Percentiles rank a stretch among this genome's conserved stretches.
These are phyloP conservation scores for Vitis hybrid DNA, from an alignment of 177 flowering plant species.

Conservation along the genomic window DNA sequence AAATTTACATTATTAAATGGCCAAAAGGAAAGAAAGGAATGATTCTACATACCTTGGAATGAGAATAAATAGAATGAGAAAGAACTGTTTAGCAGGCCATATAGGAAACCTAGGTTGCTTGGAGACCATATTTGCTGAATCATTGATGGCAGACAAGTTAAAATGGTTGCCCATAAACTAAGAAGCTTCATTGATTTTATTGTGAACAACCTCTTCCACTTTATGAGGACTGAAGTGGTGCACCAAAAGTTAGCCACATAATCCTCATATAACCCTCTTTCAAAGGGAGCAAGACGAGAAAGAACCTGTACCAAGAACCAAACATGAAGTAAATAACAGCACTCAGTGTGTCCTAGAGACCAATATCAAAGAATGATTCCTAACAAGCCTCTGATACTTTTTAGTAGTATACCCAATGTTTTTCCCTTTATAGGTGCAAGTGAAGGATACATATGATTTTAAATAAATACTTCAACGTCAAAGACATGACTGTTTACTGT, in stretches of 20 bases:
- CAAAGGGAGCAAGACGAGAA: conserved; percentile 91
- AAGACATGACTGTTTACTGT: no score
- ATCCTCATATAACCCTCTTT: conserved; percentile 93
- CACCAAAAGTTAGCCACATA: conserved; percentile 99
- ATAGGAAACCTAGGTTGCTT: conserved; percentile 71
- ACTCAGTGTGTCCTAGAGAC: no score
- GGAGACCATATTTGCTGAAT: conserved; percentile 73
- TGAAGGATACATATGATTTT: no score
- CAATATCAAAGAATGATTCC: neutral
- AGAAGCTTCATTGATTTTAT: conserved; percentile 53
- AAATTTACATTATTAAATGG: neutral
- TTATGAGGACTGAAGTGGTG: conserved; percentile 67
- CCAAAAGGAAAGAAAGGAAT: neutral
- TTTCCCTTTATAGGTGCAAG: no score
- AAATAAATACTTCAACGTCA: no score
- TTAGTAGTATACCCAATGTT: no score
- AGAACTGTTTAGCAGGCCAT: conserved; percentile 72
- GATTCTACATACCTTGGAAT: conserved; percentile 65
- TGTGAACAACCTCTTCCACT: conserved; percentile 82
- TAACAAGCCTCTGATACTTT: neutral
- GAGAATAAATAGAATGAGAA: conserved; percentile 88
- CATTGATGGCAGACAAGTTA: conserved; percentile 72
- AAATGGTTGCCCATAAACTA: conserved; percentile 63
- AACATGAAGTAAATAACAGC: neutral
- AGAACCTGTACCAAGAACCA: conserved; percentile 57